phyloP scores from a whole-genome alignment of 2,329 filamentous ascomycete species.

The Lachnellula occidentalis region DNA sequence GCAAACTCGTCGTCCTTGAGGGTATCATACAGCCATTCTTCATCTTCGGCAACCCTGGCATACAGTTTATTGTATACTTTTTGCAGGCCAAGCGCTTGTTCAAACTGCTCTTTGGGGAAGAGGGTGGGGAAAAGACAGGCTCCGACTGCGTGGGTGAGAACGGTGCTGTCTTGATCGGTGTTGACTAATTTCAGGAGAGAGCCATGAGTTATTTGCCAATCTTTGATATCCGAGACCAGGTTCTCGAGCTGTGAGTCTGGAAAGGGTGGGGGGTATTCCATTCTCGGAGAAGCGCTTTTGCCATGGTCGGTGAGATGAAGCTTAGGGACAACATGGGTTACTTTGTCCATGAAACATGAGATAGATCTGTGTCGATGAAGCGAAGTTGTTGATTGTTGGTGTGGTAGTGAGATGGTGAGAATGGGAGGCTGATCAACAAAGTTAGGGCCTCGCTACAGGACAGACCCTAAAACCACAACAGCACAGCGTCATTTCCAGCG shows the following conservation, averaged over 20 bases:
- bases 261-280: conserved; percentile 6
- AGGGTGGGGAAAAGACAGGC: conserved; percentile 33
- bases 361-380: no score
- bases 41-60: conserved; percentile 43
- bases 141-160: conserved; percentile 30
- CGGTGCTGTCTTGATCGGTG: conserved; percentile 23
- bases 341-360: background rate
- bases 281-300: background rate
- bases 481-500: background rate
- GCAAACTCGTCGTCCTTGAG: conserved; percentile 32
- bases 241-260: background rate
- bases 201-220: conserved; percentile 39
- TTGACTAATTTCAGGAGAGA: conserved; percentile 34
- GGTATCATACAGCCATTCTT: conserved; percentile 32
- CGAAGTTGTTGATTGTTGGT: background rate
- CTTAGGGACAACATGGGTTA: background rate
- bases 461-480: background rate
- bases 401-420: background rate
- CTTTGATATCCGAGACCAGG: conserved; percentile 22
- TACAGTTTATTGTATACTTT: conserved; percentile 51
- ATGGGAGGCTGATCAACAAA: background rate
- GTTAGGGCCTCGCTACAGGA: background rate
- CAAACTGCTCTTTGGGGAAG: conserved; percentile 31
- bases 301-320: background rate
- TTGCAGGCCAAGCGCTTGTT: conserved; percentile 50